These are phyloP conservation scores for Penicillium sp. DNA, from an alignment of 2,329 filamentous ascomycete species.

Conservation along the genomic window DNA sequence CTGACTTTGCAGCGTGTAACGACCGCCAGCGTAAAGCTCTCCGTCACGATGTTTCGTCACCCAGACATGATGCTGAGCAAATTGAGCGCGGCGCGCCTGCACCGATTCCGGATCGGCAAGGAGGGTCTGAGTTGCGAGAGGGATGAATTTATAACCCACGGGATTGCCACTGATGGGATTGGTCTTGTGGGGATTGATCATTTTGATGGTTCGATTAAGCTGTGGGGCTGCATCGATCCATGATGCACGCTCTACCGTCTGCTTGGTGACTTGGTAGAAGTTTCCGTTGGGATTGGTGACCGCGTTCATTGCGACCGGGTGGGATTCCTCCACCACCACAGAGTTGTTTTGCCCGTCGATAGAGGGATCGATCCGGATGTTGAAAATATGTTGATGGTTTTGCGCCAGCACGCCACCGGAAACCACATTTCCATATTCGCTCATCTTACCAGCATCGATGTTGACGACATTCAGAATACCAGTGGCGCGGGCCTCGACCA, in stretches of 20 bases:
- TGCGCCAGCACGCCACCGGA: conserved; percentile 67
- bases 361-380: conserved; percentile 63
- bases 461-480: conserved; percentile 67
- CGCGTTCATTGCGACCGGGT: conserved; percentile 58
- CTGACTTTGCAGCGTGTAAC: conserved; percentile 57
- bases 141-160: conserved; percentile 59
- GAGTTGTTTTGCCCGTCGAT: conserved; percentile 59
- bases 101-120: conserved; percentile 57
- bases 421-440: conserved; percentile 67
- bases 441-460: conserved; percentile 60
- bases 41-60: conserved; percentile 55
- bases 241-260: conserved; percentile 49
- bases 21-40: conserved; percentile 57
- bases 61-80: conserved; percentile 59
- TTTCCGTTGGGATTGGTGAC: conserved; percentile 56
- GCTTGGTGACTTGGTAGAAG: conserved; percentile 52
- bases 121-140: conserved; percentile 59
- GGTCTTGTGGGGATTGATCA: conserved; percentile 54
- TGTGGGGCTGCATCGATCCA: conserved; percentile 50
- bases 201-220: conserved; percentile 57
- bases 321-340: conserved; percentile 58
- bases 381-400: conserved; percentile 77
- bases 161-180: conserved; percentile 58
- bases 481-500: conserved; percentile 68
- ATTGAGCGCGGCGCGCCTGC: conserved; percentile 55